Evolutionary conservation across 148 eudicot genomes (phyloP), one percentile per base, ranked within the genome.

Genomic region (Nyssa sinensis): DNA sequence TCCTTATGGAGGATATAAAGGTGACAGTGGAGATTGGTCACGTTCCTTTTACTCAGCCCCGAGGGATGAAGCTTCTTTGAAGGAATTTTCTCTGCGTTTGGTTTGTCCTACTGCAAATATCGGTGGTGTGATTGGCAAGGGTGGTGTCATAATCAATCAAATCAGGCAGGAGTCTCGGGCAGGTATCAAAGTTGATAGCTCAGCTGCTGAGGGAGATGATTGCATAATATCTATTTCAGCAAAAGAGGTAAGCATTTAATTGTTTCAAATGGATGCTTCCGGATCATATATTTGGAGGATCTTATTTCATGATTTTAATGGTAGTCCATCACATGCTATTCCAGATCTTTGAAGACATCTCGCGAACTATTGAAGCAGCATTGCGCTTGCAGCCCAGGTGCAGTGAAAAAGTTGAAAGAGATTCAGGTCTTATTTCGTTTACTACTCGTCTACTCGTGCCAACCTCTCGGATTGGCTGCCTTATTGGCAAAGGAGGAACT

Each of bases 81-180:
- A 83, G 83, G 99, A 95, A 57, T 95, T 92, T 83, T 88, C 89
- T 79, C 81, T 95, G 33, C 91, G 96, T 76, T 78, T 95, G 81
- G 82, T 95, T 16, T 95, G 99, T 55, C 97, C 97, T 31, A 93
- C 87, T 75, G 82, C 83, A 59, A 93, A 84, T 77, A 89, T 95
- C 69, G 99, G 99, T 30, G 96, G 87, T 84, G 99, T 95, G n/a
- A 95, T 95, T 73, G 99, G 99, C 39, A 95, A 92, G 78, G 97
- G 94, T 75, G 99, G 99, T 80, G 70, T 77, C 23, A 91, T 91
- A 76, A 95, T 95, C 66, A 95, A 91, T 80, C 98, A 95, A 83
- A 95, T 95, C 31, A 86, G 99, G 71, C 97, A 95, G 77, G 99
- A 95, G 70, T 86, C 98, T 53, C 84, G 92, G 24, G 97, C 99